These are phyloP conservation scores for Daldinia eschscholtzii DNA, from an alignment of 2,329 filamentous ascomycete genomes.

Conservation along the genomic window DNA sequence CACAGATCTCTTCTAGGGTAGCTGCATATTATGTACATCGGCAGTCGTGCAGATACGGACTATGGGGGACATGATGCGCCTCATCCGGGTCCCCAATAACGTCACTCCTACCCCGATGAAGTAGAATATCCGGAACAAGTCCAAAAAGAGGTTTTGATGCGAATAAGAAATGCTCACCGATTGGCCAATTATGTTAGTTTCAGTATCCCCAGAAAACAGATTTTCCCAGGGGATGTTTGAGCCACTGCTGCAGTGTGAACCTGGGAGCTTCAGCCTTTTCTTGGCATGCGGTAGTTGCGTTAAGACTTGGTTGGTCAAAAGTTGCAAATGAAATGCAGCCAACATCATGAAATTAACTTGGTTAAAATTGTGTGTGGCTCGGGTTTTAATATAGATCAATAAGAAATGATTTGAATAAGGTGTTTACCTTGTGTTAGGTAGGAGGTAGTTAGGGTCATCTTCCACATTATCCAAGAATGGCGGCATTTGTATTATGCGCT, in stretches of 20 bases:
- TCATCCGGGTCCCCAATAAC: neutral
- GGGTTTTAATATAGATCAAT: neutral
- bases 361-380: neutral
- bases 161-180: conserved; percentile 14
- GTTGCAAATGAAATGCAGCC: neutral
- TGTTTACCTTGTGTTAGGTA: no score
- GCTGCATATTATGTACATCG: neutral
- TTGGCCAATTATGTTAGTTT: conserved; percentile 35
- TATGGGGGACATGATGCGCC: neutral
- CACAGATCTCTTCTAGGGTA: neutral
- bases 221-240: conserved; percentile 39
- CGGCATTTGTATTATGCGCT: neutral
- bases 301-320: neutral
- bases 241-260: conserved; percentile 29
- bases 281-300: conserved; percentile 27
- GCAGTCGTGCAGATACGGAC: neutral
- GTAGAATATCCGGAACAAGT: conserved; percentile 5
- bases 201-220: conserved; percentile 25
- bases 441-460: neutral
- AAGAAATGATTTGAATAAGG: neutral
- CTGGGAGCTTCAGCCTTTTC: conserved; percentile 18
- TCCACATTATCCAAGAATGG: neutral
- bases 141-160: conserved; percentile 15
- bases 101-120: neutral
- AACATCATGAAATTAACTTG: neutral